Evolutionary conservation across 139 green algal species (phyloP).

Genomic region (Micractinium conductrix): DNA sequence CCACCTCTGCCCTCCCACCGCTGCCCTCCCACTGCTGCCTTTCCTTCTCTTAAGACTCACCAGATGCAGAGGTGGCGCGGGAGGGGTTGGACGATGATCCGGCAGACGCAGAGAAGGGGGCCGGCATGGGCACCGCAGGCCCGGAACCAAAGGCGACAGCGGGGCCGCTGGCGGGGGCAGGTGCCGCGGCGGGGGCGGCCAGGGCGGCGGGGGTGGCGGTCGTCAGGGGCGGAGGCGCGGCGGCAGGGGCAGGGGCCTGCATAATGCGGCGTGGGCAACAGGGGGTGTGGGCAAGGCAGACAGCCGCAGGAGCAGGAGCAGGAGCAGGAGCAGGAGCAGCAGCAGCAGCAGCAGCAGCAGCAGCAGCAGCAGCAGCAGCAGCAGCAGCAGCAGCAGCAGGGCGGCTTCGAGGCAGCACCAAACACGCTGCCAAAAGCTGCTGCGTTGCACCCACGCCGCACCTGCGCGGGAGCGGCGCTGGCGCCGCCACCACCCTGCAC

Average conservation of each 20-base stretch:
- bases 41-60: no score
- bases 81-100: no score
- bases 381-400: not conserved
- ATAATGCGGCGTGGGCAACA: not conserved
- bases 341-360: not conserved
- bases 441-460: not conserved
- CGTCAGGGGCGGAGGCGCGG: not conserved
- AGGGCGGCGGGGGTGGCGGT: not conserved
- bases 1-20: no score
- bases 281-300: no score
- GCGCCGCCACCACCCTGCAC: not conserved
- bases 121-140: slow-evolving; percentile 13
- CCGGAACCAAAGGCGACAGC: not conserved
- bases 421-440: not conserved
- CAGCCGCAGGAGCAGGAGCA: no score
- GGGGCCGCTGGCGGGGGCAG: not conserved
- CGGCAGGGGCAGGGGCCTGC: not conserved
- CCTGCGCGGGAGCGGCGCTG: not conserved
- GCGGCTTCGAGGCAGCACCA: no score
- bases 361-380: not conserved
- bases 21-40: no score
- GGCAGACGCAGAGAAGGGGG: not conserved
- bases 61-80: no score
- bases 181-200: no score
- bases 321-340: no score